These are phyloP conservation scores for Xylariaceae sp. DNA, from an alignment of 2,329 filamentous ascomycete species.

Conservation along the genomic window DNA sequence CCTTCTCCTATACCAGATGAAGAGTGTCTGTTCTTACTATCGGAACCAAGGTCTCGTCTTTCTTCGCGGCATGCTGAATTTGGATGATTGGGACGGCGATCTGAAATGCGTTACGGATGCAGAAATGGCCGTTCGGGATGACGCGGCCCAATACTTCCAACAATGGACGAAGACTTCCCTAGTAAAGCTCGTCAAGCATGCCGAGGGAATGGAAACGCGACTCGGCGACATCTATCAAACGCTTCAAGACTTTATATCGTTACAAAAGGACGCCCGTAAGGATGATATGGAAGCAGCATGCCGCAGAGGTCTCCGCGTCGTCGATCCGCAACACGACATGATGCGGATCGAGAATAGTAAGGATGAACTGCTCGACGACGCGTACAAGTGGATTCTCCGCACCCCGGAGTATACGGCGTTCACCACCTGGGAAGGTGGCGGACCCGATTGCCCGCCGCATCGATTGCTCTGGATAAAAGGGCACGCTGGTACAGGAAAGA, in stretches of 20 bases:
- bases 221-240: not conserved
- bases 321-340: constrained; percentile 13
- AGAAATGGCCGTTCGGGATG: constrained; percentile 29
- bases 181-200: not conserved
- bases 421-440: not conserved
- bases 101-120: constrained; percentile 39
- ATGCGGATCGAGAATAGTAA: constrained; percentile 8
- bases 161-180: not conserved
- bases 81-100: constrained; percentile 46
- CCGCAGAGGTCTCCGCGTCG: constrained; percentile 1
- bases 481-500: constrained; percentile 11
- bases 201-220: not conserved
- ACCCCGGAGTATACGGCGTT: not conserved
- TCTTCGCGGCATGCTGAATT: constrained; percentile 39
- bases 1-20: constrained; percentile 50
- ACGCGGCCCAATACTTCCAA: constrained; percentile 2
- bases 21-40: constrained; percentile 48
- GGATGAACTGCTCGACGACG: constrained; percentile 6
- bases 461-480: constrained; percentile 9
- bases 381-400: constrained; percentile 9
- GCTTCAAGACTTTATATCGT: not conserved
- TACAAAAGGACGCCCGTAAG: not conserved
- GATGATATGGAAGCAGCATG: not conserved
- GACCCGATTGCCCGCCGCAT: not conserved
- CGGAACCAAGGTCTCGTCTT: constrained; percentile 39